phyloP scores from a whole-genome alignment of 2,329 filamentous ascomycete genomes.

The Ilyonectria destructans region DNA sequence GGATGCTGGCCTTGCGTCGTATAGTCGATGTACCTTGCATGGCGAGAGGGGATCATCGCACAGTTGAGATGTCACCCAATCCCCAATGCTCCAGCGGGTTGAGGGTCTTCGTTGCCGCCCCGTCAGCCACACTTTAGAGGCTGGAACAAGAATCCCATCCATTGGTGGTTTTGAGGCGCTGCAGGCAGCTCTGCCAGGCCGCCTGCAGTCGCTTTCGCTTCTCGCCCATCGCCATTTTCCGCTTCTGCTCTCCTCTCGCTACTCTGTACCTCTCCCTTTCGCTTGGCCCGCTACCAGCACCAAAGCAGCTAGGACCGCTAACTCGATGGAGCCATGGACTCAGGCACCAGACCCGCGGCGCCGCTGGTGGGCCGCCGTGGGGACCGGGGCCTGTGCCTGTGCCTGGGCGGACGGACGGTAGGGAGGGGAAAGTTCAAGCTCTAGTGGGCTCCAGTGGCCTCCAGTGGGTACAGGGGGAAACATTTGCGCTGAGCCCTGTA shows the following conservation, averaged over 20 bases:
- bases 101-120: constrained; percentile 5
- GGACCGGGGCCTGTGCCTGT: neutral
- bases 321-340: constrained; percentile 18
- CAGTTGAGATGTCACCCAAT: constrained; percentile 3
- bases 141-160: too few species aligned
- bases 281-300: neutral
- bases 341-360: constrained; percentile 22
- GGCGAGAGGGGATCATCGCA: neutral
- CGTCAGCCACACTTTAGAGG: constrained; percentile 19
- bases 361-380: constrained; percentile 16
- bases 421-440: neutral
- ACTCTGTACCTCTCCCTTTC: neutral
- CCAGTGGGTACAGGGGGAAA: neutral
- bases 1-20: neutral
- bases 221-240: constrained; percentile 3
- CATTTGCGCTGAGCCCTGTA: constrained; percentile 1
- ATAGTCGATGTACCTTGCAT: neutral
- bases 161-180: neutral
- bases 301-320: constrained; percentile 8
- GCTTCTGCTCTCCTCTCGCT: neutral
- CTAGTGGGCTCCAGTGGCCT: neutral
- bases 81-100: neutral
- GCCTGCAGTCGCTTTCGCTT: constrained; percentile 10
- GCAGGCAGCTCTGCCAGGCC: neutral
- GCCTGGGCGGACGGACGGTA: neutral